Conservation (phyloP, 139 green algal genomes). For the Coelastrella sp. region DNA sequence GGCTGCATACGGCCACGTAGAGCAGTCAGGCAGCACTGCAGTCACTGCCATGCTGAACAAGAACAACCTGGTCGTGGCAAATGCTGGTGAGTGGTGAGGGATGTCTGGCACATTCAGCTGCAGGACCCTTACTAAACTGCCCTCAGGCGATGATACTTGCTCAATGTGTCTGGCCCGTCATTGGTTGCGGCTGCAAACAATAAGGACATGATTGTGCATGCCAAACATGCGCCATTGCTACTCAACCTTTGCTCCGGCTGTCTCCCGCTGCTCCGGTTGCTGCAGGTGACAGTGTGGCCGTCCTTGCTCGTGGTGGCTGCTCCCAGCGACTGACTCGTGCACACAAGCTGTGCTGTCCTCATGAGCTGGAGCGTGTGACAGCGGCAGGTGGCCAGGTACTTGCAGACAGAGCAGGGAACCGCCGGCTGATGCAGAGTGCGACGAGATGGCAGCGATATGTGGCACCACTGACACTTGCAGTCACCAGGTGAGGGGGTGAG, state of each 20-base stretch:
- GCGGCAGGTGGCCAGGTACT: not conserved
- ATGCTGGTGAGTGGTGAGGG: conserved; percentile 6
- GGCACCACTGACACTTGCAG: not conserved
- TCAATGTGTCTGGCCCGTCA: not conserved
- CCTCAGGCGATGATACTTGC: not conserved
- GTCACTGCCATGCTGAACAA: conserved; percentile 1
- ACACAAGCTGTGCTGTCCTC: not conserved
- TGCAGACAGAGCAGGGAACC: not conserved
- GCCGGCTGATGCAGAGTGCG: not conserved
- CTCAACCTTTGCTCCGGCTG: not conserved
- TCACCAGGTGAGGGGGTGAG: conserved; percentile 9
- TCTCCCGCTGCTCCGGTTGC: not conserved
- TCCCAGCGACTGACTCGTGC: not conserved
- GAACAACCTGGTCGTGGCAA: not conserved
- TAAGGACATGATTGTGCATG: not conserved
- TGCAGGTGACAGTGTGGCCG: conserved; percentile 28
- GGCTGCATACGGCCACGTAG: not conserved
- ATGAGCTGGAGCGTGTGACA: not conserved
- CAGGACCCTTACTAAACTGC: not conserved
- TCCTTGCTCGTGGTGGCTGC: not conserved
- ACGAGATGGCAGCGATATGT: not conserved
- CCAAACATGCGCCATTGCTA: too few relatives aligned
- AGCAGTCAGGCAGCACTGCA: conserved; percentile 26
- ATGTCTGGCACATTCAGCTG: not conserved
- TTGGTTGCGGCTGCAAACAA: not conserved